These are phyloP conservation scores for Gnomoniopsis sp. DNA, from an alignment of 2,329 filamentous ascomycete genomes.

Conservation along the genomic window DNA sequence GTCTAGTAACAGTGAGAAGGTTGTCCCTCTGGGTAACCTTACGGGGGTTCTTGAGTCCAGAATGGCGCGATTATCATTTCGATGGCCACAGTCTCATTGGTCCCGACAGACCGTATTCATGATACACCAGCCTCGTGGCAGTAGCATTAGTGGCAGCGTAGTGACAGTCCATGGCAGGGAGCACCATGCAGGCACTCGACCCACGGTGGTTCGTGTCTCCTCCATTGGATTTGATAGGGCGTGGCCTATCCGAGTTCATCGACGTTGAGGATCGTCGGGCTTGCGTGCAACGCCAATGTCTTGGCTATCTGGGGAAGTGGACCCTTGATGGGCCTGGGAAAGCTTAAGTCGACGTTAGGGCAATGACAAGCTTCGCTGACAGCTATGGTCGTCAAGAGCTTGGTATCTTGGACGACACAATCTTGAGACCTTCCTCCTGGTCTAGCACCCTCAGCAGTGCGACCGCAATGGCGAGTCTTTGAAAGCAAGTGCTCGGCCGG, in stretches of 20 bases:
- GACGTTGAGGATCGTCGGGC: background rate
- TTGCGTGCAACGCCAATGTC: background rate
- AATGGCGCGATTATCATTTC: background rate
- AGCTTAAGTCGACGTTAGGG: background rate
- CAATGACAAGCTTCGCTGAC: background rate
- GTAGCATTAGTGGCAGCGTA: background rate
- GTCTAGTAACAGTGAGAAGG: too few species aligned
- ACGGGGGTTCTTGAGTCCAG: too few species aligned
- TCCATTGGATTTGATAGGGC: background rate
- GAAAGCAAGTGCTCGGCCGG: too few species aligned
- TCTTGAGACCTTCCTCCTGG: background rate
- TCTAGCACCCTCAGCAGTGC: background rate
- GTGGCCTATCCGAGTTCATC: background rate
- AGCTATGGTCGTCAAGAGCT: background rate
- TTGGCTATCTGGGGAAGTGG: background rate
- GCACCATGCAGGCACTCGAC: background rate
- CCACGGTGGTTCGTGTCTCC: background rate
- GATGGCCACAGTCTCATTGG: background rate
- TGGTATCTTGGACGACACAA: background rate
- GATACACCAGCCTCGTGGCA: conserved; percentile 5
- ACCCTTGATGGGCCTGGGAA: background rate
- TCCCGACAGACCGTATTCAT: background rate
- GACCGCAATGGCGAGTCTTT: too few species aligned
- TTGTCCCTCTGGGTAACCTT: too few species aligned
- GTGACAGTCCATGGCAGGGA: background rate